Conservation (phyloP, 140 eudicot genomes). For the Bidens hawaiensis region DNA sequence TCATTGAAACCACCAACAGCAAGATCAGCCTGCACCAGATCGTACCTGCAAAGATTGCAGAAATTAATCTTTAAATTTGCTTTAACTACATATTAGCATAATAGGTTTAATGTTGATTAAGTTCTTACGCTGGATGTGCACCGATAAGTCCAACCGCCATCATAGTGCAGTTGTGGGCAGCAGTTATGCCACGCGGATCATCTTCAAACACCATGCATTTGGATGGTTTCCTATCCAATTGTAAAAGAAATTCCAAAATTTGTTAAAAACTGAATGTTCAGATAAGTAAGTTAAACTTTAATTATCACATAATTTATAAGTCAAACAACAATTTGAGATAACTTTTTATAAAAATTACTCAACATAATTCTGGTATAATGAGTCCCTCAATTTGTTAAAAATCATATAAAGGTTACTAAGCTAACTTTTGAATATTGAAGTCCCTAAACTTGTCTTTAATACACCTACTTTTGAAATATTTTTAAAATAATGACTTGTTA, state of each 20-base stretch:
- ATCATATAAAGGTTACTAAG: too few relatives aligned
- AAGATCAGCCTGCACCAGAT: conserved; percentile 89
- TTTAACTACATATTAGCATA: neutral
- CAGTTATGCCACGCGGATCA: conserved; percentile 91
- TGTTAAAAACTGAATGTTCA: neutral
- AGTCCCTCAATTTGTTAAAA: too few relatives aligned
- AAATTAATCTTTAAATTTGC: conserved; percentile 8
- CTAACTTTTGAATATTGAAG: too few relatives aligned
- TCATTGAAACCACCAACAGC: conserved; percentile 85
- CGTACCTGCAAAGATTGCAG: conserved; percentile 57
- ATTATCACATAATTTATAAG: neutral
- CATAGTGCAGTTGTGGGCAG: conserved; percentile 98
- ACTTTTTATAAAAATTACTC: too few relatives aligned
- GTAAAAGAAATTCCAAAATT: conserved; percentile 18
- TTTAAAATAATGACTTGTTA: too few relatives aligned
- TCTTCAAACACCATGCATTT: conserved; percentile 96
- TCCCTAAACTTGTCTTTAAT: too few relatives aligned
- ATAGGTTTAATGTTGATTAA: neutral
- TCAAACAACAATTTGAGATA: neutral
- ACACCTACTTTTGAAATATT: too few relatives aligned
- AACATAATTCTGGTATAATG: too few relatives aligned
- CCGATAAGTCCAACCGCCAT: conserved; percentile 93
- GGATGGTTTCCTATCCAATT: conserved; percentile 94
- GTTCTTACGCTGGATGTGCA: conserved; percentile 89
- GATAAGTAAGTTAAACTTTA: neutral